phyloP scores from a whole-genome alignment of 345 rosid species.

The Pugionium dolabratum region DNA sequence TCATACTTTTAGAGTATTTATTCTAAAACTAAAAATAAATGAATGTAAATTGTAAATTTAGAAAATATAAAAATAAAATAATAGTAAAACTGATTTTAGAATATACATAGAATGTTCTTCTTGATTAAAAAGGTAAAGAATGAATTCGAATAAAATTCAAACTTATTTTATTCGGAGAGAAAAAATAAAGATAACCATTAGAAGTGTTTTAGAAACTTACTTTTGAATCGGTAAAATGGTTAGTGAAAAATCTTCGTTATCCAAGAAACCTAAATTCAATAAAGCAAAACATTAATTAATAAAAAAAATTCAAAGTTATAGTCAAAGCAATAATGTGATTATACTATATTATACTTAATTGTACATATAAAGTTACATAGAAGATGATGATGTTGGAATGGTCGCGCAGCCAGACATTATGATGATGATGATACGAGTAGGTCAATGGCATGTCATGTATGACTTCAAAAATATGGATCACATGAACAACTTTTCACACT shows the following conservation, averaged over 20 bases:
- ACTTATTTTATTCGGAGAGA: too few species aligned
- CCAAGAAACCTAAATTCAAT: constrained; percentile 29
- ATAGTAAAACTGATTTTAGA: too few species aligned
- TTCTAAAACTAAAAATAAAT: too few species aligned
- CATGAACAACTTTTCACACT: constrained; percentile 29
- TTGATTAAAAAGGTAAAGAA: too few species aligned
- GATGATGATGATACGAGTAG: constrained; percentile 34
- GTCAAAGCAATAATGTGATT: constrained; percentile 39
- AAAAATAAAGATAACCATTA: too few species aligned
- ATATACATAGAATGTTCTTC: too few species aligned
- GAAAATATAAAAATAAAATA: too few species aligned
- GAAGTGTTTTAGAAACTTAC: not conserved
- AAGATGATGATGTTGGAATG: constrained; percentile 11
- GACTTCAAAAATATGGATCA: constrained; percentile 2
- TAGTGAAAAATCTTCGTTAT: constrained; percentile 8
- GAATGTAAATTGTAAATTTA: too few species aligned
- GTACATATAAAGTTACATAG: not conserved
- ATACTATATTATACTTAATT: constrained; percentile 3
- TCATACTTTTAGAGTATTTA: too few species aligned
- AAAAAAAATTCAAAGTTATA: constrained; percentile 4
- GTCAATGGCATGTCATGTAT: constrained; percentile 21
- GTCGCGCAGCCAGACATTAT: constrained; percentile 38
- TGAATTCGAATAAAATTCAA: too few species aligned
- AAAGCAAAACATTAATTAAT: constrained; percentile 10
- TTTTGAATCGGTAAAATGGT: constrained; percentile 13